Conservation (phyloP, 768 basidiomycete species). For the Rhodosporidiobolus sp. region DNA sequence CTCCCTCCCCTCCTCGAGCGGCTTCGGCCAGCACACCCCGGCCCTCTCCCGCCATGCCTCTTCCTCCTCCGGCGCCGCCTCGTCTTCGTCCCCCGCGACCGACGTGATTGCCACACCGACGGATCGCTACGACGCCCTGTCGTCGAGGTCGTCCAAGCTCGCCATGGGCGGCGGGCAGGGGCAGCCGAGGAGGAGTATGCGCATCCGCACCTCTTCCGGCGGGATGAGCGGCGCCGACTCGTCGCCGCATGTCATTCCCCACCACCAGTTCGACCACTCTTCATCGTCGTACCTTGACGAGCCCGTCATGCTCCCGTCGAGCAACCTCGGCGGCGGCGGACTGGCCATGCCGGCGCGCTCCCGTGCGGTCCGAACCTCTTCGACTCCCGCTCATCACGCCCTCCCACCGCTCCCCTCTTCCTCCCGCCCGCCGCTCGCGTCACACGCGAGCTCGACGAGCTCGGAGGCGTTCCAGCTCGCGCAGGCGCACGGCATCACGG, state of each 20-base stretch:
- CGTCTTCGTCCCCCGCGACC: slow-evolving; percentile 31
- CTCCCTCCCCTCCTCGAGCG: neutral
- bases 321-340: neutral
- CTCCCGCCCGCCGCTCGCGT: neutral
- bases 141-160: neutral
- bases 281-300: neutral
- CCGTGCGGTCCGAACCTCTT: neutral
- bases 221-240: slow-evolving; percentile 9
- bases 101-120: slow-evolving; percentile 32
- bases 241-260: slow-evolving; percentile 5
- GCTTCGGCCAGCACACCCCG: slow-evolving; percentile 26
- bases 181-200: slow-evolving; percentile 16
- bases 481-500: slow-evolving; percentile 21
- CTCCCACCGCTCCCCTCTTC: too few relatives aligned
- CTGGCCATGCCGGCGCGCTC: neutral
- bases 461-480: slow-evolving; percentile 5
- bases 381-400: neutral
- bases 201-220: slow-evolving; percentile 27
- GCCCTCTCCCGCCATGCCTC: slow-evolving; percentile 20
- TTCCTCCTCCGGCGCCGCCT: slow-evolving; percentile 12
- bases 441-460: neutral
- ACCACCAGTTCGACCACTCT: neutral
- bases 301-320: neutral
- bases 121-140: slow-evolving; percentile 22
- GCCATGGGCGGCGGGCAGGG: neutral